Evolutionary conservation across 2,329 filamentous ascomycete species (phyloP).

Genomic region (Colletotrichum sojae): DNA sequence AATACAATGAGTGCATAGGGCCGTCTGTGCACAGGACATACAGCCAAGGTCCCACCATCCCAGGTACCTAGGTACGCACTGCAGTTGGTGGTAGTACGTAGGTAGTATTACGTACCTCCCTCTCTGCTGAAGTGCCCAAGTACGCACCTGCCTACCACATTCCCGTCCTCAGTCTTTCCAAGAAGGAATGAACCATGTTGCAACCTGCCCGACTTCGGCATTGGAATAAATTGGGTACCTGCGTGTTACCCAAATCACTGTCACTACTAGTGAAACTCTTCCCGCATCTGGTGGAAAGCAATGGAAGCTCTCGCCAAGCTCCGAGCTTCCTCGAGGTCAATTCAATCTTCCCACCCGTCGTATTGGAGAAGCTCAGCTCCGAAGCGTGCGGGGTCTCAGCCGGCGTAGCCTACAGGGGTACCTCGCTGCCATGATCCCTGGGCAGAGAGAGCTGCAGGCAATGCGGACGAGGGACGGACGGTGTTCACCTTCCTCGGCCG

Average conservation of each 20-base stretch:
- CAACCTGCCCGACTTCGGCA: no score
- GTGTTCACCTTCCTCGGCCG: conserved; percentile 10
- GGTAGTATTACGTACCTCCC: no score
- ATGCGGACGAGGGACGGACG: conserved; percentile 4
- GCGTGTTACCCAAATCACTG: neutral
- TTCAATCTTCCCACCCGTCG: neutral
- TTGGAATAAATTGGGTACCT: no score
- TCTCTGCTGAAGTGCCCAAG: no score
- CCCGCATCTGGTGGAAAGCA: neutral
- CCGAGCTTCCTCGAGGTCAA: neutral
- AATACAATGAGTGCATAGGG: no score
- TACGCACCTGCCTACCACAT: no score
- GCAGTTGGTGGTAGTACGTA: no score
- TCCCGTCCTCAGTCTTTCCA: no score
- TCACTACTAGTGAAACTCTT: neutral
- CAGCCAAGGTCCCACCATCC: no score
- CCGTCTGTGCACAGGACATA: no score
- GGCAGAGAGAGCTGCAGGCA: conserved; percentile 9
- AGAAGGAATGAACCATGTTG: no score
- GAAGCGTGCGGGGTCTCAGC: conserved; percentile 27
- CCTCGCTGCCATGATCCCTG: conserved; percentile 19
- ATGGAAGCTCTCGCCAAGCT: conserved; percentile 10
- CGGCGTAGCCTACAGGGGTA: conserved; percentile 14
- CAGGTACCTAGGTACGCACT: no score
- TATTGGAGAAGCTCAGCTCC: conserved; percentile 15